A percentile compares a stretch with the other conserved stretches of the same genome.
These are phyloP conservation scores for Bipolaris cookei DNA, from an alignment of 2,329 filamentous ascomycete species.

Conservation along the genomic window DNA sequence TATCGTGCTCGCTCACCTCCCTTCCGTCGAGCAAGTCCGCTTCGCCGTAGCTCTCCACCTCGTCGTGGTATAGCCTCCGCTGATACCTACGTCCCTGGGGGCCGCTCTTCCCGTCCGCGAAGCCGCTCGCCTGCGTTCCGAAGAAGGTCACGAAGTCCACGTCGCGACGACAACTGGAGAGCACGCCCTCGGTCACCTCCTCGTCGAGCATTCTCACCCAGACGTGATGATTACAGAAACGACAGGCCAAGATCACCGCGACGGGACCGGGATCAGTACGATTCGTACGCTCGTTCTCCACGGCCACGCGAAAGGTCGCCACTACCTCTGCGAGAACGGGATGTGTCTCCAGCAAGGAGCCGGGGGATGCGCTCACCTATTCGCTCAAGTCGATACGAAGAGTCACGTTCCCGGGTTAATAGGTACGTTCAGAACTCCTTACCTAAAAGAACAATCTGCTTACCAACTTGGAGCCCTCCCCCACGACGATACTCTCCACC, in stretches of 20 bases:
- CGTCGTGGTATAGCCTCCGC: slow-evolving; percentile 46
- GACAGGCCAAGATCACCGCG: slow-evolving; percentile 51
- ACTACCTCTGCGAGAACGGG: slow-evolving; percentile 52
- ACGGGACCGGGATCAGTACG: slow-evolving; percentile 50
- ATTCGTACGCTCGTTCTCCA: slow-evolving; percentile 51
- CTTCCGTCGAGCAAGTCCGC: slow-evolving; percentile 11
- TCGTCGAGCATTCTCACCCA: slow-evolving; percentile 49
- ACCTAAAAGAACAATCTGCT: not conserved
- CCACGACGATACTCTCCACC: slow-evolving; percentile 52
- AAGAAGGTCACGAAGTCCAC: slow-evolving; percentile 50
- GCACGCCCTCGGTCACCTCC: slow-evolving; percentile 58
- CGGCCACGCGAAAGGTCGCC: slow-evolving; percentile 51
- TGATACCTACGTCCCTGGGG: slow-evolving; percentile 51
- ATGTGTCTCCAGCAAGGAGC: slow-evolving; percentile 56
- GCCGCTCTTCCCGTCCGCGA: slow-evolving; percentile 44
- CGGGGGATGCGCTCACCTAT: slow-evolving; percentile 54
- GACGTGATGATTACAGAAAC: slow-evolving; percentile 45
- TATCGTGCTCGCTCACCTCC: slow-evolving; percentile 37
- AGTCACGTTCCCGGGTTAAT: slow-evolving; percentile 50
- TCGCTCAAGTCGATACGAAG: slow-evolving; percentile 53
- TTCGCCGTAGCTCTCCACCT: slow-evolving; percentile 34
- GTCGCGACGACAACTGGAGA: slow-evolving; percentile 53
- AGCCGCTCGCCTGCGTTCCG: slow-evolving; percentile 50
- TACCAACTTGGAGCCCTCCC: slow-evolving; percentile 32
- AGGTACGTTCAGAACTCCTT: slow-evolving; percentile 32